Base-by-base conservation (phyloP, 495 filamentous ascomycete genomes). In the Talaromyces nanjingensis region DNA sequence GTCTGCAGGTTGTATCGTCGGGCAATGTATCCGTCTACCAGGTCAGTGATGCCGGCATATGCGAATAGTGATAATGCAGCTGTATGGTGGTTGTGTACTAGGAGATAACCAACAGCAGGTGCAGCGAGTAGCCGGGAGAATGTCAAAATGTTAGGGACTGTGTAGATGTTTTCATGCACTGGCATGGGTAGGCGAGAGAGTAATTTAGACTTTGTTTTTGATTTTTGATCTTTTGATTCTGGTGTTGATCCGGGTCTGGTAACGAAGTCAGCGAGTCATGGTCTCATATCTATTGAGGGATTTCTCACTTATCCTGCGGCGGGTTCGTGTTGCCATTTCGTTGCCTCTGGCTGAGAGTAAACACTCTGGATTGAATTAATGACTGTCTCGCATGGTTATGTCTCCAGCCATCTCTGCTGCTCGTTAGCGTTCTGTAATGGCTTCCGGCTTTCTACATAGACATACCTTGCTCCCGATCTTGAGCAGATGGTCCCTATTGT, bases 141-240 rank as follows among this genome's bases (percentile, higher is more conserved):
- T 31, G 94, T 98, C 64, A 98, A 85, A 65, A 92, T 77, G 74
- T 98, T 98, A 29, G 94, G 94, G 55, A 98, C 68, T 52, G 89
- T 98, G 80, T 96, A 97, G 72, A 98, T 96, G 68, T 98, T 94
- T 75, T 98, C 94, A 69, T 87, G 92, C 4, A 72, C 70, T 33
- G 80, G 81, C 6, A 70, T 64, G 2, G 81, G 74, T 22, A 89
- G 75, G 37, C 78, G 71, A 11, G 85, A 82, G 18, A 88, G 72
- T 62, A 81, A 67, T 18, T 69, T 66, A 7, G 74, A 68, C 42
- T 74, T 75, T 47, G 71, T 72, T 5, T 52, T 37, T 20, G 18
- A 7, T 18, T 57, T 54, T 27, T 14, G 20, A 2, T 62, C 60
- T 54, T 52, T 53, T 31, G 14, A 42, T 42, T 42, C 37, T 42